Evolutionary conservation across 441 rosid species (phyloP).

Genomic region (Pelargonium citronellum): DNA sequence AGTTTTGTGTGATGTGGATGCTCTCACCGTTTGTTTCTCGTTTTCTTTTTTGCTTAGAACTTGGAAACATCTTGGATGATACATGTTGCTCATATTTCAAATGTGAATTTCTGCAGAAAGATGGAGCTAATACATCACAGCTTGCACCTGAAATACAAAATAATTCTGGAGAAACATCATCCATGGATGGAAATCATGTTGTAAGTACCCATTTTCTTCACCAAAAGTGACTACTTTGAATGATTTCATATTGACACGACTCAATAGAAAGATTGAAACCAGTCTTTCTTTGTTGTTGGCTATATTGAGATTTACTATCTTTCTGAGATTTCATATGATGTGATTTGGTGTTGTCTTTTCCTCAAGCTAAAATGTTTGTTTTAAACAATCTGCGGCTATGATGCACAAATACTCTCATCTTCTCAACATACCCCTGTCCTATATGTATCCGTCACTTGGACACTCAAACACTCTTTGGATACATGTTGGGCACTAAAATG

Average conservation of each 20-base stretch:
- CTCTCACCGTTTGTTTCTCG: neutral
- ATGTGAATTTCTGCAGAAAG: slow-evolving; percentile 33
- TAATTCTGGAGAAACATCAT: slow-evolving; percentile 28
- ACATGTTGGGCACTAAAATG: no score
- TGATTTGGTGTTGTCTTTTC: neutral
- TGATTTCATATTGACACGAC: neutral
- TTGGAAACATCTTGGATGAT: neutral
- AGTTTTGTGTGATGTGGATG: slow-evolving; percentile 10
- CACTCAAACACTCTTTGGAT: no score
- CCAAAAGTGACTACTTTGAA: neutral
- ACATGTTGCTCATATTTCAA: slow-evolving; percentile 1
- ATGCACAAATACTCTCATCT: no score
- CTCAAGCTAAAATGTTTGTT: no score
- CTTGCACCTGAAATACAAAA: slow-evolving; percentile 31
- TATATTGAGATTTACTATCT: neutral
- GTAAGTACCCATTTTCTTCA: neutral
- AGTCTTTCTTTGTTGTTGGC: neutral
- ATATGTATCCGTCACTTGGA: no score
- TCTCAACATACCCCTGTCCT: no score
- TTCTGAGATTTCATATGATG: slow-evolving; percentile 4
- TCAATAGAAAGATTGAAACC: neutral
- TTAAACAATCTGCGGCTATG: no score
- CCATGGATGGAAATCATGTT: slow-evolving; percentile 24
- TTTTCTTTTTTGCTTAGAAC: neutral
- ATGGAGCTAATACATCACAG: slow-evolving; percentile 30